These are phyloP conservation scores for Yamadazyma phyllophila DNA, from an alignment of 805 yeast genomes.

Conservation along the genomic window DNA sequence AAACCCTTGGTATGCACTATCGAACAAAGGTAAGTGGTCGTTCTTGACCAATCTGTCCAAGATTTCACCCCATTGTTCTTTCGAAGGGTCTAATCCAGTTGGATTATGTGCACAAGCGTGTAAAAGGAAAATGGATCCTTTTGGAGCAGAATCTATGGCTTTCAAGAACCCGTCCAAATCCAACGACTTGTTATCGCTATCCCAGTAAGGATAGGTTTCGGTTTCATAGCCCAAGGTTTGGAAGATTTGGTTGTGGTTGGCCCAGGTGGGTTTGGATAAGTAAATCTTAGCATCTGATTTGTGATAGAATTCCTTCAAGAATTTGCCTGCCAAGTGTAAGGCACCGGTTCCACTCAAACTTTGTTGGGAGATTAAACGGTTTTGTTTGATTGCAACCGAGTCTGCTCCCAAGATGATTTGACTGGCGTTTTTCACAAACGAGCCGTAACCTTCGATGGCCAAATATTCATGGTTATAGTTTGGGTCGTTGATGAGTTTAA, in stretches of 20 bases:
- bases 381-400: slow-evolving; percentile 48
- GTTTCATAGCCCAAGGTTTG: slow-evolving; percentile 64
- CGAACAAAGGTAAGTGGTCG: slow-evolving; percentile 80
- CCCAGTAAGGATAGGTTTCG: slow-evolving; percentile 83
- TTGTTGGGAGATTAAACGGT: slow-evolving; percentile 62
- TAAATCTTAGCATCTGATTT: slow-evolving; percentile 49
- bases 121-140: slow-evolving; percentile 74
- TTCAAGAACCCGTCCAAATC: slow-evolving; percentile 66
- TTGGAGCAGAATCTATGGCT: slow-evolving; percentile 63
- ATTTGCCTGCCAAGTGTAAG: slow-evolving; percentile 79
- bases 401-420: slow-evolving; percentile 67
- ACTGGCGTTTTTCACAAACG: slow-evolving; percentile 69
- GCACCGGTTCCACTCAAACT: slow-evolving; percentile 90
- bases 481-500: slow-evolving; percentile 54
- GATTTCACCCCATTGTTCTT: slow-evolving; percentile 75
- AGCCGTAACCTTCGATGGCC: slow-evolving; percentile 73
- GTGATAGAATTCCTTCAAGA: slow-evolving; percentile 52
- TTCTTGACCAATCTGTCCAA: slow-evolving; percentile 57
- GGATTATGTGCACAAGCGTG: slow-evolving; percentile 99
- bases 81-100: slow-evolving; percentile 91
- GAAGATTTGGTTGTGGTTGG: slow-evolving; percentile 87
- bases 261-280: slow-evolving; percentile 94
- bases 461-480: slow-evolving; percentile 83
- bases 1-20: slow-evolving; percentile 96
- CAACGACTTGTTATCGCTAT: slow-evolving; percentile 63